Evolutionary conservation across 1,284 basidiomycete genomes (phyloP), one percentile per base, ranked within the genome.

Genomic region (Tylopilus sp.): DNA sequence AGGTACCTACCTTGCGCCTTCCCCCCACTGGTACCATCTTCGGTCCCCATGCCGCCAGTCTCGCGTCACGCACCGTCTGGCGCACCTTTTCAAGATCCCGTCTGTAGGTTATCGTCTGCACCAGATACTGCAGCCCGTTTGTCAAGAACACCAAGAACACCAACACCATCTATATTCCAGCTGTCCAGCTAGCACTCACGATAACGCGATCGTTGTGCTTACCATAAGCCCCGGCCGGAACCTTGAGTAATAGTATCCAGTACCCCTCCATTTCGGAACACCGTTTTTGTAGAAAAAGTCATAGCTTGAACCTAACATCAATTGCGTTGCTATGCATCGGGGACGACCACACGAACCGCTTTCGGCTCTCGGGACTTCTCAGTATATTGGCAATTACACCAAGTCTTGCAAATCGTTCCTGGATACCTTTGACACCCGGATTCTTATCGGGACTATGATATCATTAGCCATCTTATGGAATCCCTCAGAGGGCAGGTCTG

Each of bases 281-380:
- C 91, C 91, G 54, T 92, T 92, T 69, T 92, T 91, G 73, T 87
- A 88, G 75, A 93, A 94, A 71, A 91, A 92, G 69, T 94, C 88
- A 57, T 92, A 92, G 55, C 88, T 88, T 52, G 35, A 19, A 18
- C 30, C 16, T 31, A 25, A 36, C 25, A 41, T 60, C 5, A 61
- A 25, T 9, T 34, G 16, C 23, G 10, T 34, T 44, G 16, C 18
- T 7, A 26, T 33, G 16, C 41, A 46, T 38, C 21, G 10, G 23
- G 15, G 29, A 39, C 18, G 4, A 42, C 16, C 23, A 63, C 41
- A 75, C 82, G 51, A 68, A 91, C 81, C 91, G 78, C 66, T 89
- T 80, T 38, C 93, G 80, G 46, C 83, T 79, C 58, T 89, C 90
- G 18, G 74, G 57, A 60, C 85, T 85, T 55, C 90, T 77, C 58